Conservation (phyloP, 2,329 filamentous ascomycete species). For the Coniella lustricola region DNA sequence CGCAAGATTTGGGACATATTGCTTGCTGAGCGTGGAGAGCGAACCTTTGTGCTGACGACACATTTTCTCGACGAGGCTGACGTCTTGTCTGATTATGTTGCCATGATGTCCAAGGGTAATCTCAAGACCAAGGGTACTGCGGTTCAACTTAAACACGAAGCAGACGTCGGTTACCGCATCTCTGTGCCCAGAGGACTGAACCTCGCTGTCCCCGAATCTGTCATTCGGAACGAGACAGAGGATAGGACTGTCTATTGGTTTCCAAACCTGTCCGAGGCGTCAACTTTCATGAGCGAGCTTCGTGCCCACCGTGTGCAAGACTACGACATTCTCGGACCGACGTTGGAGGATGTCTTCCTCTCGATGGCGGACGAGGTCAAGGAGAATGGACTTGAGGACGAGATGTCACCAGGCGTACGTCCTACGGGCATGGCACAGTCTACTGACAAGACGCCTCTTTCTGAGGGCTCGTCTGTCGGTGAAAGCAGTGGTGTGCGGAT, state of each 20-base stretch:
- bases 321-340: constrained; percentile 81
- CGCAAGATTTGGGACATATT: constrained; percentile 94
- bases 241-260: constrained; percentile 63
- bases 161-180: constrained; percentile 80
- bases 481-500: constrained; percentile 7
- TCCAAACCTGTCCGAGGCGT: constrained; percentile 61
- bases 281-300: constrained; percentile 61
- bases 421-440: constrained; percentile 10
- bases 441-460: neutral
- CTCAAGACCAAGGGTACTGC: constrained; percentile 78
- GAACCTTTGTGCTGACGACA: constrained; percentile 83
- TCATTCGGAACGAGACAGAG: neutral
- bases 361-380: constrained; percentile 75
- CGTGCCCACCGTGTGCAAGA: constrained; percentile 62
- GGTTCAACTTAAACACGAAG: constrained; percentile 72
- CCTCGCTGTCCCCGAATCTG: neutral
- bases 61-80: constrained; percentile 95
- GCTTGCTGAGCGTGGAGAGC: constrained; percentile 69
- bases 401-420: constrained; percentile 13
- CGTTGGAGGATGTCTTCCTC: constrained; percentile 88
- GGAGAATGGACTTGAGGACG: constrained; percentile 30
- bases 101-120: constrained; percentile 76
- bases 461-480: constrained; percentile 7
- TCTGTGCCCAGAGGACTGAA: constrained; percentile 43
- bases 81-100: constrained; percentile 80